Conservation (phyloP, 129 eudicot species). For the Tagetes patula region DNA sequence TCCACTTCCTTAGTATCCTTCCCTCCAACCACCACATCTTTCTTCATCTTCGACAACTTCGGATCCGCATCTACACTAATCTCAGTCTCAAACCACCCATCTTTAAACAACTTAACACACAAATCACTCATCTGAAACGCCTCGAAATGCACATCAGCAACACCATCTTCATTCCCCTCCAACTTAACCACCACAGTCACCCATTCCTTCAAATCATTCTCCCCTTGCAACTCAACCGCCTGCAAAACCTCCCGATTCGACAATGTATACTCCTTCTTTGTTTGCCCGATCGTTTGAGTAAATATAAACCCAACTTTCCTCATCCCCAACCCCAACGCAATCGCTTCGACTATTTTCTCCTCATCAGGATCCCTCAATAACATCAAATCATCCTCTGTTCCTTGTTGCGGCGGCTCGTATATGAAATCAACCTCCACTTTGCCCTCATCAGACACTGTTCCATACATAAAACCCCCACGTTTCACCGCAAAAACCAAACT, state of each 20-base stretch:
- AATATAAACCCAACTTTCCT: conserved; percentile 90
- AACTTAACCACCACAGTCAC: conserved; percentile 88
- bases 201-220: conserved; percentile 89
- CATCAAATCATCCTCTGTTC: conserved; percentile 56
- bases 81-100: conserved; percentile 83
- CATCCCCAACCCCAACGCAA: conserved; percentile 90
- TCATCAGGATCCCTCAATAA: conserved; percentile 66
- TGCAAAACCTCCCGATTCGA: conserved; percentile 73
- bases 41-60: conserved; percentile 81
- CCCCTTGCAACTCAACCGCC: conserved; percentile 82
- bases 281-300: conserved; percentile 71
- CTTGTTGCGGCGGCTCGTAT: conserved; percentile 90
- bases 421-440: conserved; percentile 80
- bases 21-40: conserved; percentile 92
- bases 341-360: conserved; percentile 77
- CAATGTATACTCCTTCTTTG: conserved; percentile 74
- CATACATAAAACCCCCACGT: conserved; percentile 86
- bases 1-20: conserved; percentile 87
- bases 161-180: conserved; percentile 88
- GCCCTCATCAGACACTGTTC: conserved; percentile 67
- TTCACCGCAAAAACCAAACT: conserved; percentile 75
- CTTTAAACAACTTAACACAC: conserved; percentile 80
- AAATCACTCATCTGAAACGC: conserved; percentile 98
- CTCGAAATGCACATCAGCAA: conserved; percentile 92
- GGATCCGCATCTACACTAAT: conserved; percentile 56